phyloP scores from a whole-genome alignment of 2,329 filamentous ascomycete species.

The Penicillium aurantiogriseum region DNA sequence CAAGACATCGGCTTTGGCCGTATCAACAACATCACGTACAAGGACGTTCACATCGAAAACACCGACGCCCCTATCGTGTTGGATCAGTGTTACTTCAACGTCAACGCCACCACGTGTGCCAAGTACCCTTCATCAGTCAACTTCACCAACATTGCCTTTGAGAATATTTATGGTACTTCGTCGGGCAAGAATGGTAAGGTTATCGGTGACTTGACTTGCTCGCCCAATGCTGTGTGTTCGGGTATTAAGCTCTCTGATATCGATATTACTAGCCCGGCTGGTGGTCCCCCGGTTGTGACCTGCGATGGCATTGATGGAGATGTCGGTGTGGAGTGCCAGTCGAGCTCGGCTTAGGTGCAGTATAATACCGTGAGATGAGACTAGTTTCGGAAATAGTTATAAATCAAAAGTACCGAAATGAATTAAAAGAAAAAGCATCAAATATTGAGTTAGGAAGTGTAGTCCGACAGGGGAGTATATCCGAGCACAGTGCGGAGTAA shows the following conservation, averaged over 20 bases:
- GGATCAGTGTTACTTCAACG: conserved; percentile 63
- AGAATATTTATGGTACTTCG: conserved; percentile 58
- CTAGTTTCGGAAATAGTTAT: background rate
- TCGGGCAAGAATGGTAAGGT: conserved; percentile 57
- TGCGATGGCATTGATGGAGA: conserved; percentile 51
- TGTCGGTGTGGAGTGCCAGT: conserved; percentile 42
- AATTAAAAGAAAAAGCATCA: background rate
- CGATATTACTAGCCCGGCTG: conserved; percentile 53
- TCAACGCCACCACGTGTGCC: conserved; percentile 52
- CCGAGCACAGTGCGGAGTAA: background rate
- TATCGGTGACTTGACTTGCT: conserved; percentile 57
- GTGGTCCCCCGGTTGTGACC: conserved; percentile 46
- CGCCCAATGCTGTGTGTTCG: conserved; percentile 56
- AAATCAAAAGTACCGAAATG: background rate
- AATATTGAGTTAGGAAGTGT: background rate
- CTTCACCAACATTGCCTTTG: conserved; percentile 58
- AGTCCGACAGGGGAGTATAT: background rate
- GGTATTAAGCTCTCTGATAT: conserved; percentile 58
- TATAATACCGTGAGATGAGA: too few relatives aligned
- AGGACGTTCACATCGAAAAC: conserved; percentile 59
- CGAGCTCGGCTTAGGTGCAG: conserved; percentile 9
- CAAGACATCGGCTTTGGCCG: conserved; percentile 58
- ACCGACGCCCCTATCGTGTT: conserved; percentile 59
- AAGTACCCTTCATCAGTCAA: conserved; percentile 57
- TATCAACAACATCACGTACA: conserved; percentile 62